These are phyloP conservation scores for Xerocomus brunneocitrinus DNA, from an alignment of 768 basidiomycete genomes.

Conservation along the genomic window DNA sequence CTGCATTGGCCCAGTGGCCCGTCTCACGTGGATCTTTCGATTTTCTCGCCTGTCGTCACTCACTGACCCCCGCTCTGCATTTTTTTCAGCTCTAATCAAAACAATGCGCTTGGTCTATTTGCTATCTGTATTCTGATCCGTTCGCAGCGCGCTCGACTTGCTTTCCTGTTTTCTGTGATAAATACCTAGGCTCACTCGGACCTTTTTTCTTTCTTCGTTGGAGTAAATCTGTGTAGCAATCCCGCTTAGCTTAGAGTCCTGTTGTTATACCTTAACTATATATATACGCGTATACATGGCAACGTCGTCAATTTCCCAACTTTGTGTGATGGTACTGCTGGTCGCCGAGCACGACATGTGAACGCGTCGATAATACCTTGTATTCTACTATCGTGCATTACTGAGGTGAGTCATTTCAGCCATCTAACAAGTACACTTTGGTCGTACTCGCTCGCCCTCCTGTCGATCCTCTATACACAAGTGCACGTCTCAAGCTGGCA, in stretches of 20 bases:
- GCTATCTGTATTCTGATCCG: not conserved
- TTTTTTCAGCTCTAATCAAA: slow-evolving; percentile 5
- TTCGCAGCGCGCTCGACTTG: not conserved
- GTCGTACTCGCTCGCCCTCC: no score
- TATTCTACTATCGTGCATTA: no score
- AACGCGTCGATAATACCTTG: no score
- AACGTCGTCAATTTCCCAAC: not conserved
- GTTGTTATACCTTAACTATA: not conserved
- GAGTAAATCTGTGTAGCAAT: not conserved
- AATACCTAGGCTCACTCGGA: not conserved
- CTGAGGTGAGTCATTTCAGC: no score
- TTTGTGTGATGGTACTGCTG: no score
- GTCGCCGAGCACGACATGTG: no score
- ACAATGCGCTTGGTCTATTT: not conserved
- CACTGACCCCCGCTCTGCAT: slow-evolving; percentile 2
- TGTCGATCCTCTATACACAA: no score
- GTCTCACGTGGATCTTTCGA: slow-evolving; percentile 5
- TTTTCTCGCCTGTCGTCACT: slow-evolving; percentile 1
- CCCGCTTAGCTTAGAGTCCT: not conserved
- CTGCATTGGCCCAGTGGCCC: not conserved
- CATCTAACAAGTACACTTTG: no score
- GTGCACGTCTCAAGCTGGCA: no score
- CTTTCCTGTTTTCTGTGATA: not conserved
- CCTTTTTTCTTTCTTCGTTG: not conserved
- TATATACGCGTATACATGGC: not conserved